Evolutionary conservation across 2,329 filamentous ascomycete genomes (phyloP).

Genomic region (Calonectria pauciramosa): DNA sequence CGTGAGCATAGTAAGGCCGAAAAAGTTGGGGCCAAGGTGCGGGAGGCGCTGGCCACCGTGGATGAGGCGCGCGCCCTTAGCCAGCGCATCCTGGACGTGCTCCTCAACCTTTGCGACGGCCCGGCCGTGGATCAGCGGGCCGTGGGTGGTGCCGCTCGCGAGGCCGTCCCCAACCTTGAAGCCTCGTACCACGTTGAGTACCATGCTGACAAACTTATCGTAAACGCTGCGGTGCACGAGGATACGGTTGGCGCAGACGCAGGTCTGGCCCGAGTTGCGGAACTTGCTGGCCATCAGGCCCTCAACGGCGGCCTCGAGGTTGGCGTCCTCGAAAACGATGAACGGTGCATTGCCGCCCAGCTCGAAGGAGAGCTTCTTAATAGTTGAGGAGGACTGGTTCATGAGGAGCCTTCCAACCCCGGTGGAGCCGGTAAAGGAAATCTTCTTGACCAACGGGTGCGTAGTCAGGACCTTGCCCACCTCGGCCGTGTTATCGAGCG

Average conservation of each 20-base stretch:
- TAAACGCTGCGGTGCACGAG: slow-evolving; percentile 72
- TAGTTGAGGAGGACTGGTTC: slow-evolving; percentile 76
- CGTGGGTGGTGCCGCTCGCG: slow-evolving; percentile 68
- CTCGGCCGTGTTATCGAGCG: slow-evolving; percentile 80
- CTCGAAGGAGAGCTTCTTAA: slow-evolving; percentile 83
- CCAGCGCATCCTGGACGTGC: slow-evolving; percentile 74
- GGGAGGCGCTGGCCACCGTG: slow-evolving; percentile 70
- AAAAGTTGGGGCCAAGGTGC: slow-evolving; percentile 76
- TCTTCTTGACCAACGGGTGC: slow-evolving; percentile 69
- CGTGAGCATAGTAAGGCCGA: slow-evolving; percentile 76
- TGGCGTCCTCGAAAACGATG: slow-evolving; percentile 82
- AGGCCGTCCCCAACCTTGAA: slow-evolving; percentile 73
- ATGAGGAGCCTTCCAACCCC: slow-evolving; percentile 66
- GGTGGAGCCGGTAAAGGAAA: slow-evolving; percentile 78
- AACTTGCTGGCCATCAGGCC: slow-evolving; percentile 79
- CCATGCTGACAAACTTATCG: slow-evolving; percentile 66
- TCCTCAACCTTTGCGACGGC: slow-evolving; percentile 73
- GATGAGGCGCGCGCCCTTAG: slow-evolving; percentile 71
- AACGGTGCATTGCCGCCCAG: slow-evolving; percentile 82
- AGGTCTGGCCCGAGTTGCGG: slow-evolving; percentile 80
- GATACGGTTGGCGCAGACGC: slow-evolving; percentile 74
- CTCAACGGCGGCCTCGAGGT: slow-evolving; percentile 76
- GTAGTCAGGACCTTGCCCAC: slow-evolving; percentile 72
- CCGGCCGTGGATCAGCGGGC: slow-evolving; percentile 75
- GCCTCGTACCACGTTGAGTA: slow-evolving; percentile 65